Conservation (phyloP, 305 asterid genomes). For the Plantago coronopus region DNA sequence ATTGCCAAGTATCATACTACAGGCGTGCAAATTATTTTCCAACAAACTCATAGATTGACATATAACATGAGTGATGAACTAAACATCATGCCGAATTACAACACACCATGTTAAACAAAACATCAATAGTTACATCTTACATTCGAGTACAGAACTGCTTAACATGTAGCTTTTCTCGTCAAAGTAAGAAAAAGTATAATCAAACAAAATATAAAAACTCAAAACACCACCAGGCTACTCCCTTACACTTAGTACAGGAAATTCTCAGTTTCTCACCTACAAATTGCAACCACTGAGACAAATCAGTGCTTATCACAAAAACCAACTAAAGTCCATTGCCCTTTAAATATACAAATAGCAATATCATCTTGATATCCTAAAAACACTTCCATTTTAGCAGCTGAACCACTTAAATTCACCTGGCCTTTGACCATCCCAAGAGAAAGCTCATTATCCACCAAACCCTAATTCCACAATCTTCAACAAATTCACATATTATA, state of each 20-base stretch:
- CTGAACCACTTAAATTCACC: background rate
- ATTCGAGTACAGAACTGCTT: constrained; percentile 1
- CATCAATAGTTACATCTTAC: background rate
- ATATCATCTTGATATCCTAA: too few species aligned
- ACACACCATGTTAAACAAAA: background rate
- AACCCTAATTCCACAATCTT: background rate
- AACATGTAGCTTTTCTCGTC: background rate
- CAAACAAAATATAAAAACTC: background rate
- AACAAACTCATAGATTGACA: too few species aligned
- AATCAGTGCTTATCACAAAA: background rate
- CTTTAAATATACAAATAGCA: too few species aligned
- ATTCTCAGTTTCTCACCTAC: too few species aligned
- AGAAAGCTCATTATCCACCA: background rate
- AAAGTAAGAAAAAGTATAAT: background rate
- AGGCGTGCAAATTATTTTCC: too few species aligned
- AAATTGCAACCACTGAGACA: too few species aligned
- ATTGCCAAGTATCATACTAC: background rate
- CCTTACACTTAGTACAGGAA: too few species aligned
- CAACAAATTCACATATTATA: background rate
- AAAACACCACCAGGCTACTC: background rate
- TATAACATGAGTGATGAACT: background rate
- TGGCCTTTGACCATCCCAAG: background rate
- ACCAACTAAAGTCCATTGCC: background rate
- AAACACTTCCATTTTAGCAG: background rate
- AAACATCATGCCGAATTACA: background rate